Conservation (phyloP, 75 land plant species). For the Selaginella moellendorffii region DNA sequence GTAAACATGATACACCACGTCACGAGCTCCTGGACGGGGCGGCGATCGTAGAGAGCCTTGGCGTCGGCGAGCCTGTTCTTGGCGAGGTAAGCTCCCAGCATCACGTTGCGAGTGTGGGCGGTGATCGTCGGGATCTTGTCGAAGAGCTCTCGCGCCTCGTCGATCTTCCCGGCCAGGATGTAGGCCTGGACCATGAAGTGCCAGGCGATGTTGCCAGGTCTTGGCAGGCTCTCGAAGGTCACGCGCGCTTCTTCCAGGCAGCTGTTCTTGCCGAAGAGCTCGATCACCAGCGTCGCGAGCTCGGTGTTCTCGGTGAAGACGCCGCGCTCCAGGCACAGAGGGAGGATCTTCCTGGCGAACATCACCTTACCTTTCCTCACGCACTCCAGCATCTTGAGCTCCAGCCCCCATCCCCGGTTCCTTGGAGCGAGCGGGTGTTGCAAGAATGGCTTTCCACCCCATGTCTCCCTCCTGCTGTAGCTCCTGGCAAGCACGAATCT, state of each 20-base stretch:
- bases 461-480: background rate
- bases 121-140: background rate
- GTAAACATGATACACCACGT: background rate
- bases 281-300: background rate
- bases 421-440: background rate
- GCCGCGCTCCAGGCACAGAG: background rate
- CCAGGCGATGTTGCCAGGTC: background rate
- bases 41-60: background rate
- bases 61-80: background rate
- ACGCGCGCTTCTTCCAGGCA: background rate
- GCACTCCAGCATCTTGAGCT: background rate
- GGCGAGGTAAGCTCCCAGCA: background rate
- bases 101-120: background rate
- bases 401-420: background rate
- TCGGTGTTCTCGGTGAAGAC: background rate
- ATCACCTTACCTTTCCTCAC: background rate
- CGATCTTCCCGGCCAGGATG: background rate
- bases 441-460: background rate
- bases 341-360: background rate
- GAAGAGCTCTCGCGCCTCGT: background rate
- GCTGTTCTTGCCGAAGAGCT: background rate
- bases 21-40: background rate
- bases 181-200: background rate
- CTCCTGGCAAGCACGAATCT: background rate
- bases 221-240: background rate